These are phyloP conservation scores for Hymenoscyphus fructigenus DNA, from an alignment of 2,329 filamentous ascomycete genomes.

Conservation along the genomic window DNA sequence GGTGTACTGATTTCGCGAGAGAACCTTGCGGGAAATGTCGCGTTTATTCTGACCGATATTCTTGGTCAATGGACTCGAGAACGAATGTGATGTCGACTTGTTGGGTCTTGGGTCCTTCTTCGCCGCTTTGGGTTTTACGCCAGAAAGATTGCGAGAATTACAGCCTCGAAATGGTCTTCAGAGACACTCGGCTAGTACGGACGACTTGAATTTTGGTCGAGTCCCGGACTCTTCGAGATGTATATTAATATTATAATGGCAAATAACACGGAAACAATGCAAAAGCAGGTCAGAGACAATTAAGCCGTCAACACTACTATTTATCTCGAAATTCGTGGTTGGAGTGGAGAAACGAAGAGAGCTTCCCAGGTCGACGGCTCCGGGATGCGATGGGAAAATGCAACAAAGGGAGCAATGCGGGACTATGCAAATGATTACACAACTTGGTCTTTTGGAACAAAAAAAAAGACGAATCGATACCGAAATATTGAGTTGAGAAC, in stretches of 20 bases:
- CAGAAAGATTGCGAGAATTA: neutral
- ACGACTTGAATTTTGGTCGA: constrained; percentile 20
- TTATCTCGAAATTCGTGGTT: constrained; percentile 1
- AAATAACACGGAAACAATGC: constrained; percentile 18
- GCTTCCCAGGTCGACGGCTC: constrained; percentile 8
- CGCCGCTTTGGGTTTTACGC: neutral
- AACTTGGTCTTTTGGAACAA: constrained; percentile 1
- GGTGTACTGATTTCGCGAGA: neutral
- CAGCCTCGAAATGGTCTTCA: neutral
- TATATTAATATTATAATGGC: constrained; percentile 31
- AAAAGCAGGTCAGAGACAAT: constrained; percentile 33
- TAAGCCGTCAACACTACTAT: constrained; percentile 32
- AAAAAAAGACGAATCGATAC: constrained; percentile 7
- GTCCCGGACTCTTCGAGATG: constrained; percentile 27
- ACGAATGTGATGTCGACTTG: neutral
- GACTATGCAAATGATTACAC: constrained; percentile 13
- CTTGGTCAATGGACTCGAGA: neutral
- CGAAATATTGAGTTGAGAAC: constrained; percentile 4
- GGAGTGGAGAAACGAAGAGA: neutral
- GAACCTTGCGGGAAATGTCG: neutral
- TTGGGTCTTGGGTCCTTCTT: neutral
- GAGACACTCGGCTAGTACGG: constrained; percentile 5
- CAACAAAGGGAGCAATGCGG: constrained; percentile 13
- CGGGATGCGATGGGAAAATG: constrained; percentile 11
- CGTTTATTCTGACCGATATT: neutral